Percentiles rank a stretch among this genome's conserved stretches.
phyloP scores from a whole-genome alignment of 1,284 basidiomycete species.

The Kalmanozyma brasiliensis region DNA sequence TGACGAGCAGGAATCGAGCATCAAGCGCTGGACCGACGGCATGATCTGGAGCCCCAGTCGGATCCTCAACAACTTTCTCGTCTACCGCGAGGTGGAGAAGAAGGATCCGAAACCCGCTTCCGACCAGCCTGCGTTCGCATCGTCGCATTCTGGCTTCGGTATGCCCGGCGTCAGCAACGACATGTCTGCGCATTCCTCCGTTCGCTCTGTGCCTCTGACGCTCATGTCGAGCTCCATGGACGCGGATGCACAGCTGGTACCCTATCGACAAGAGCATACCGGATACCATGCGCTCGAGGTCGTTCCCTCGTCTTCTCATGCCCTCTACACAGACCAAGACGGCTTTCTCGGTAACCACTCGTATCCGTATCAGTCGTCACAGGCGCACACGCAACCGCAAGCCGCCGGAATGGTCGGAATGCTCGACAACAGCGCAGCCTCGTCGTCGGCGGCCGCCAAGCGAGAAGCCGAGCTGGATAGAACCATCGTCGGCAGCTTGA shows the following conservation, averaged over 20 bases:
- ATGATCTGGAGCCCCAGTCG: slow-evolving; percentile 90
- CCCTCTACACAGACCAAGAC: slow-evolving; percentile 26
- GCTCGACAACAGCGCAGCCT: slow-evolving; percentile 12
- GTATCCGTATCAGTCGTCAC: slow-evolving; percentile 5
- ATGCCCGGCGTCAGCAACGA: slow-evolving; percentile 14
- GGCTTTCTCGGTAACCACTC: slow-evolving; percentile 17
- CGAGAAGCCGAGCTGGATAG: slow-evolving; percentile 51
- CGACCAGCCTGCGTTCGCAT: slow-evolving; percentile 34
- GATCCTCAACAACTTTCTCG: slow-evolving; percentile 92
- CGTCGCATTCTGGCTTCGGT: slow-evolving; percentile 20
- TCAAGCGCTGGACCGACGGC: slow-evolving; percentile 98
- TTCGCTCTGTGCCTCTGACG: slow-evolving; percentile 34
- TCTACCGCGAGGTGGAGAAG: slow-evolving; percentile 63
- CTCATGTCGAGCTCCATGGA: slow-evolving; percentile 34
- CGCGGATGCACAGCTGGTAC: slow-evolving; percentile 15
- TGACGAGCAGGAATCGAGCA: slow-evolving; percentile 95
- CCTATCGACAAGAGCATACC: slow-evolving; percentile 23
- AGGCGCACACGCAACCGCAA: slow-evolving; percentile 25
- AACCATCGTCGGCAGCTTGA: slow-evolving; percentile 61
- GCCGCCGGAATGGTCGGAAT: slow-evolving; percentile 41
- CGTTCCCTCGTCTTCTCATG: slow-evolving; percentile 18
- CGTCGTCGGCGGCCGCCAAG: slow-evolving; percentile 10
- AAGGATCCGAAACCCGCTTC: slow-evolving; percentile 42
- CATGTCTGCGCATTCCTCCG: slow-evolving; percentile 7
- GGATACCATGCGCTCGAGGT: slow-evolving; percentile 18